These are phyloP conservation scores for Fonsecaea nubica DNA, from an alignment of 2,329 filamentous ascomycete species.

Conservation along the genomic window DNA sequence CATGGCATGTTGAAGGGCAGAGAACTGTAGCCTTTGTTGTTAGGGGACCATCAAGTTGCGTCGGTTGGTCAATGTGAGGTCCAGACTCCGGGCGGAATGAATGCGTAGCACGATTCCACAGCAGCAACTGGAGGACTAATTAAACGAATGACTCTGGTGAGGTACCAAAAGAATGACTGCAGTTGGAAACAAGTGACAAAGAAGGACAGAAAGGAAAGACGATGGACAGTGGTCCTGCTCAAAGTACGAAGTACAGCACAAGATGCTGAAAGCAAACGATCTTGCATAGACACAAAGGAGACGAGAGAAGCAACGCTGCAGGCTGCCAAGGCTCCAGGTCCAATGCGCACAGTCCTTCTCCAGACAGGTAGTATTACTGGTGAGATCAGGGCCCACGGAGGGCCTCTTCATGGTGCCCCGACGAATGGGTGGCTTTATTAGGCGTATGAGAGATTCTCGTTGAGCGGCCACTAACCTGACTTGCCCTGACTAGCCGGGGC, in stretches of 20 bases:
- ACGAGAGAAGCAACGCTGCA: slow-evolving; percentile 7
- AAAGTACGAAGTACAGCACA: slow-evolving; percentile 25
- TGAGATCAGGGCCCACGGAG: slow-evolving; percentile 8
- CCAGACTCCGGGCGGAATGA: slow-evolving; percentile 33
- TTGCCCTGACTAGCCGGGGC: slow-evolving; percentile 12
- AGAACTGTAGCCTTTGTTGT: slow-evolving; percentile 5
- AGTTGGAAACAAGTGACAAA: slow-evolving; percentile 32
- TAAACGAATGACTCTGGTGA: slow-evolving; percentile 40
- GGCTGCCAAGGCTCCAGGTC: slow-evolving; percentile 10
- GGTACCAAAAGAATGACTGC: slow-evolving; percentile 38
- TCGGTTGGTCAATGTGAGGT: slow-evolving; percentile 28
- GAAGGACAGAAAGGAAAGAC: slow-evolving; percentile 15
- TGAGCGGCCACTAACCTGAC: slow-evolving; percentile 7
- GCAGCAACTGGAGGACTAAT: slow-evolving; percentile 15
- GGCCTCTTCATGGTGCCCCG: slow-evolving; percentile 6
- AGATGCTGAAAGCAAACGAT: slow-evolving; percentile 19
- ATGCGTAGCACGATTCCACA: slow-evolving; percentile 31
- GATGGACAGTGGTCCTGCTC: slow-evolving; percentile 13
- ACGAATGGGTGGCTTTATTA: slow-evolving; percentile 9
- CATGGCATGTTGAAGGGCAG: slow-evolving; percentile 22
- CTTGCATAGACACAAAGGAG: slow-evolving; percentile 12
- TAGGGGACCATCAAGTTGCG: slow-evolving; percentile 6
- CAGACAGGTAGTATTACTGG: neutral
- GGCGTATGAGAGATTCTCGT: slow-evolving; percentile 7
- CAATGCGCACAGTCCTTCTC: neutral